Evolutionary conservation across 495 filamentous ascomycete genomes (phyloP), one percentile per base, ranked within the genome.

Genomic region (Amniculicola lignicola): DNA sequence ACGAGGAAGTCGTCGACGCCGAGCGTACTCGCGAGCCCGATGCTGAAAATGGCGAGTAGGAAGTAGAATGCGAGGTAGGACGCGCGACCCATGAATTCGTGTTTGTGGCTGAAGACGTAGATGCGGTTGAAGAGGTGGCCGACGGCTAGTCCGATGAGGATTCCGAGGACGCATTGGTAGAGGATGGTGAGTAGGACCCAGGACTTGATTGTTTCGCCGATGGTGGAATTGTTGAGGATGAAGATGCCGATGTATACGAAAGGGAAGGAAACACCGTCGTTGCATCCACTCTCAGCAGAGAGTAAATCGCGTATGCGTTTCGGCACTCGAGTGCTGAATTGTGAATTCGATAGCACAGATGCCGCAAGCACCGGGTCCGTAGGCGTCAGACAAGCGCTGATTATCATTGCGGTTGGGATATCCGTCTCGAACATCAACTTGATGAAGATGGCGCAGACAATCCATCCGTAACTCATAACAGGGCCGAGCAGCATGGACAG

Each of bases 351-450:
- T n/a, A 79, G 64, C 1, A 79, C 73, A 16, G 51, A 62, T 2
- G 77, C 72, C 15, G 77, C 72, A 11, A 79, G 66, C 7, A 79
- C 75, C 0, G 76, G 77, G 66, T 78, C 77, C 6, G 77, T 79
- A 2, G 75, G 76, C 0, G 76, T 71, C 14, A 79, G 65, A 54
- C 76, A 79, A 9, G 77, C 77, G 1, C 67, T 68, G n/a, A 79
- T 70, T 4, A 75, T 65, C 9, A 77, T 41, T 2, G 75, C 69
- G 1, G 75, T 73, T 1, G 67, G 51, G 6, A 65, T 37, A n/a
- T 67, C 59, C 5, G 65, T 70, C 4, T 66, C 36, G 62, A 79
- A 70, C 0, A 79, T 58, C 0, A 64, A 29, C 15, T 65, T 65
- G 0, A 75, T 66, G 43, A 77, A 75, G 12, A 58, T 45, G 0